Evolutionary conservation across 2,329 filamentous ascomycete species (phyloP).

Genomic region (Gaeumannomyces sp.): DNA sequence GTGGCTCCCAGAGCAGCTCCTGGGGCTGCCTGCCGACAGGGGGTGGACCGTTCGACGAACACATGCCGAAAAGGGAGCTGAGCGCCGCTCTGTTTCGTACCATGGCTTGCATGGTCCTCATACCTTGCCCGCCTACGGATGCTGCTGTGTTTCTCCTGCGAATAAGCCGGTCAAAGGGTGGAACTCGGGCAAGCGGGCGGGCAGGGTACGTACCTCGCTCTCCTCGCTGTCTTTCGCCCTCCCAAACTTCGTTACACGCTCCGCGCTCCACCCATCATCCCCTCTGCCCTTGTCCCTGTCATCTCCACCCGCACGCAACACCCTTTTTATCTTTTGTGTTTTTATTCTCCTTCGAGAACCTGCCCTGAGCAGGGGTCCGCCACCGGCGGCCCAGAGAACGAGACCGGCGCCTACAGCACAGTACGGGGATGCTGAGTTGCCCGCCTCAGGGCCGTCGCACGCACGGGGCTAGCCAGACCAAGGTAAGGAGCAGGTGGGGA

Average conservation of each 20-base stretch:
- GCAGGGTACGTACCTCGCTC: background rate
- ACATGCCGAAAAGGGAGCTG: constrained; percentile 8
- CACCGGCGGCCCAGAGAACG: background rate
- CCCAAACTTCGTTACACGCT: no score
- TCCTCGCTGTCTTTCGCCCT: background rate
- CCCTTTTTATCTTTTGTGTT: background rate
- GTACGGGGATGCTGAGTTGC: background rate
- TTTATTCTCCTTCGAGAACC: background rate
- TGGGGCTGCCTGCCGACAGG: constrained; percentile 1
- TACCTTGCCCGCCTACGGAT: background rate
- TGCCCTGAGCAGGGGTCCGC: background rate
- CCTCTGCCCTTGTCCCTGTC: background rate
- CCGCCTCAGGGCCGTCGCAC: background rate
- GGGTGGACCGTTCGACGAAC: constrained; percentile 1
- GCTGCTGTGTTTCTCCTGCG: background rate
- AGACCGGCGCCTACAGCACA: background rate
- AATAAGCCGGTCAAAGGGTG: background rate
- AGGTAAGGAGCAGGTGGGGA: background rate
- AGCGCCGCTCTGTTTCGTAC: constrained; percentile 6
- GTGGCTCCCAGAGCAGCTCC: background rate
- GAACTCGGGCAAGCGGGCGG: background rate
- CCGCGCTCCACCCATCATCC: no score
- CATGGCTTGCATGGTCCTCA: background rate
- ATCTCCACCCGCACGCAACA: background rate
- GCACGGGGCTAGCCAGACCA: background rate